These are phyloP conservation scores for Knufia fluminis DNA, from an alignment of 2,329 filamentous ascomycete species.

Conservation along the genomic window DNA sequence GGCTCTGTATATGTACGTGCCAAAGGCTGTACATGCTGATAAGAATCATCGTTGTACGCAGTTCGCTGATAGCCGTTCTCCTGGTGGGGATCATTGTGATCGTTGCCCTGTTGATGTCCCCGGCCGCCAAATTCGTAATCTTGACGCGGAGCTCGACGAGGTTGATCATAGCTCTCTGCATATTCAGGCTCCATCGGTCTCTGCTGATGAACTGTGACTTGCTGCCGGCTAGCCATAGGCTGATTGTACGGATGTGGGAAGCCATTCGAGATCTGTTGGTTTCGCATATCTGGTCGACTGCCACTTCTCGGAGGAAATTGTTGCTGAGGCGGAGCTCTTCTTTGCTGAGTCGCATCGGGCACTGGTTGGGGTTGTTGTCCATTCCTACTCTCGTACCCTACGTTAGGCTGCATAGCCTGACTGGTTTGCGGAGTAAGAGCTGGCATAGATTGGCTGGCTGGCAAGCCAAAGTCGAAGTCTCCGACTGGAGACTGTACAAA, in stretches of 20 bases:
- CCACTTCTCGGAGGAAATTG: slow-evolving; percentile 19
- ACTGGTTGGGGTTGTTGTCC: neutral
- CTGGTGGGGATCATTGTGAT: neutral
- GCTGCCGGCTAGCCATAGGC: neutral
- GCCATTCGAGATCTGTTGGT: neutral
- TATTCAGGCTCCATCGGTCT: neutral
- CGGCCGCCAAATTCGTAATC: slow-evolving; percentile 8
- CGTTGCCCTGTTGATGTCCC: slow-evolving; percentile 2
- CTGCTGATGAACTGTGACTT: neutral
- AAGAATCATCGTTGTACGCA: neutral
- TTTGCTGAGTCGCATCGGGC: neutral
- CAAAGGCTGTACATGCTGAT: neutral
- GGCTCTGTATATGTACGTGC: slow-evolving; percentile 2
- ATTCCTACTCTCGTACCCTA: neutral
- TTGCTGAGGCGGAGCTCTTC: slow-evolving; percentile 1
- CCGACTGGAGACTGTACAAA: slow-evolving; percentile 35
- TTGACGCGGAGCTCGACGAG: slow-evolving; percentile 13
- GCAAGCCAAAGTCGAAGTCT: slow-evolving; percentile 66
- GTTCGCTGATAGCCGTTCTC: neutral
- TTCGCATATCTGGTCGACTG: slow-evolving; percentile 11
- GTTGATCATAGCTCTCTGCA: neutral
- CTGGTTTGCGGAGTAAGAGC: neutral
- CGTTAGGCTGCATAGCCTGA: neutral
- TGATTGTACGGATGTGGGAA: slow-evolving; percentile 2
- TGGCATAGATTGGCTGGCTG: slow-evolving; percentile 21